These are phyloP conservation scores for Plectosphaerella sp. DNA, from an alignment of 2,329 filamentous ascomycete genomes.

Conservation along the genomic window DNA sequence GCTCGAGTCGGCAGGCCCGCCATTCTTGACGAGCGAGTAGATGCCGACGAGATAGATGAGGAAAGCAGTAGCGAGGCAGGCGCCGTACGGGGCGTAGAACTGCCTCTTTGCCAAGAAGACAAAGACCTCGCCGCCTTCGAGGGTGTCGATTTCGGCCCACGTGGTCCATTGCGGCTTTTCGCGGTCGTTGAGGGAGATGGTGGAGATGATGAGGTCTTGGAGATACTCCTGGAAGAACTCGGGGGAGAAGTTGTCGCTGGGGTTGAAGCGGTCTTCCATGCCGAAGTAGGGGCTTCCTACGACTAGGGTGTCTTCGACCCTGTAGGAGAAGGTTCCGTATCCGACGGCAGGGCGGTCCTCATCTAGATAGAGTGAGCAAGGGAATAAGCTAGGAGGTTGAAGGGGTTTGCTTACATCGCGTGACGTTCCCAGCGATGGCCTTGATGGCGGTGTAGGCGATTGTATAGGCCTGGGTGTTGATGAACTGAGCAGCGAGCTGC, in stretches of 20 bases:
- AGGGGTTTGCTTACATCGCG: not conserved
- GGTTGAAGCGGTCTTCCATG: not conserved
- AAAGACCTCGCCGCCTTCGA: not conserved
- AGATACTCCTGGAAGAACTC: not conserved
- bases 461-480: not conserved
- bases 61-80: not conserved
- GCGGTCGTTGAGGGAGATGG: not conserved
- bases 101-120: not conserved
- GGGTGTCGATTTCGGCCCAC: not conserved
- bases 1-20: not conserved
- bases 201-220: not conserved
- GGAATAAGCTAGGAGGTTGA: too few relatives aligned
- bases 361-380: too few relatives aligned
- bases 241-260: not conserved
- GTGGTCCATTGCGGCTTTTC: not conserved
- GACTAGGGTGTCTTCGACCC: not conserved
- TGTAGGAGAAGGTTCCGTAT: too few relatives aligned
- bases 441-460: not conserved
- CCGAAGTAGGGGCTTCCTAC: slow-evolving; percentile 1
- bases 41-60: not conserved
- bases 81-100: not conserved
- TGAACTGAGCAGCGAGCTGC: not conserved
- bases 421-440: not conserved
- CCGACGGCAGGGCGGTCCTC: too few relatives aligned
- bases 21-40: not conserved